Evolutionary conservation across 805 yeast species (phyloP).

Genomic region (Starmerella ratchasimensis): DNA sequence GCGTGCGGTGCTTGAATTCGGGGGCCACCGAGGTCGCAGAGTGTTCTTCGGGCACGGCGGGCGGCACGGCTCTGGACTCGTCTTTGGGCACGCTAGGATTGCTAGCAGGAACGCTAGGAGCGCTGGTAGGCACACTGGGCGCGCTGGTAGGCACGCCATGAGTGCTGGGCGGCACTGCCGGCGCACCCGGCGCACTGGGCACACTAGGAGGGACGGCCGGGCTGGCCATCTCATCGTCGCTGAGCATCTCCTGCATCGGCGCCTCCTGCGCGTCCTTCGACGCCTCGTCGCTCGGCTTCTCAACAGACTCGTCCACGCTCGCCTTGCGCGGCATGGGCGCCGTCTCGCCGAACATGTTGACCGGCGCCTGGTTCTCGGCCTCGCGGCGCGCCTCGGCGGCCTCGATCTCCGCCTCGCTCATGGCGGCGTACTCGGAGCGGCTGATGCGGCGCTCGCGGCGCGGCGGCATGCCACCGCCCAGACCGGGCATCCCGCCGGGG

Average conservation of each 20-base stretch:
- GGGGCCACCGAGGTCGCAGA: neutral
- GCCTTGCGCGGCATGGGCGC: conserved; percentile 7
- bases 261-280: neutral
- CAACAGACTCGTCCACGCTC: neutral
- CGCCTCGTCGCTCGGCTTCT: neutral
- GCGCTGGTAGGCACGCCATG: neutral
- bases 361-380: conserved; percentile 15
- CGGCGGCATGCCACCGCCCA: conserved; percentile 6
- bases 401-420: conserved; percentile 16
- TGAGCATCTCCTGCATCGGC: neutral
- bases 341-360: conserved; percentile 11
- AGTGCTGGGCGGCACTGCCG: neutral
- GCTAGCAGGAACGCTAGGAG: too few species aligned
- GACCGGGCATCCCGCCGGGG: neutral
- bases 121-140: too few species aligned
- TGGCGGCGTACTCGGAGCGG: conserved; percentile 13
- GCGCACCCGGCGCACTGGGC: neutral
- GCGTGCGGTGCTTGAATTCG: neutral
- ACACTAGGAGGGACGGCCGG: neutral
- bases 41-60: too few species aligned
- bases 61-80: too few species aligned
- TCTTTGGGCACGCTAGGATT: too few species aligned
- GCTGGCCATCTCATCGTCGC: neutral
- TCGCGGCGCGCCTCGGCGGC: conserved; percentile 19
- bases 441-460: conserved; percentile 13